Evolutionary conservation across 805 yeast genomes (phyloP).

Genomic region (Kregervanrija delftensis): DNA sequence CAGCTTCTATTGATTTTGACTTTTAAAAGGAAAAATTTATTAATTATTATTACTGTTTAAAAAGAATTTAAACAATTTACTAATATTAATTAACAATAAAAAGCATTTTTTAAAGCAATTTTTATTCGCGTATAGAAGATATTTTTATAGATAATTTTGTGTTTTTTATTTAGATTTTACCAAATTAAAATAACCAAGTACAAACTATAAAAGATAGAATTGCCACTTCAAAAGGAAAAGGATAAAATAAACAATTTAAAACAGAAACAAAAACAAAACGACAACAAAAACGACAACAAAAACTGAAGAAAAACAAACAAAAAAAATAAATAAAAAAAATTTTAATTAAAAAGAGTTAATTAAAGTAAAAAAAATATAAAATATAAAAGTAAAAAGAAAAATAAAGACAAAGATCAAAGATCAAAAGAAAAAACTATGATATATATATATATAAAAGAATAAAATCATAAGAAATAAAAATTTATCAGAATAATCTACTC

Average conservation of each 20-base stretch:
- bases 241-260: not conserved
- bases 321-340: not conserved
- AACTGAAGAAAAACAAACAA: not conserved
- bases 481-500: conserved; percentile 11
- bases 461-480: conserved; percentile 13
- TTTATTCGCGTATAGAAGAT: too few species aligned
- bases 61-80: too few species aligned
- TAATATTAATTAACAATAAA: too few species aligned
- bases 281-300: not conserved
- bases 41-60: too few species aligned
- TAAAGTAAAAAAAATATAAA: not conserved
- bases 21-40: too few species aligned
- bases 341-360: not conserved
- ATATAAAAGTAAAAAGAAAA: not conserved
- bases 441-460: conserved; percentile 3
- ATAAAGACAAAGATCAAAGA: not conserved
- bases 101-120: too few species aligned
- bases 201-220: too few species aligned
- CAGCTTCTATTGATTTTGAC: too few species aligned
- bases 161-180: too few species aligned
- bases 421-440: not conserved
- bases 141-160: too few species aligned
- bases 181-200: too few species aligned
- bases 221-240: too few species aligned
- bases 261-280: not conserved